Conservation (phyloP, 1,139 yeast genomes). For the Kodamaea suecica region DNA sequence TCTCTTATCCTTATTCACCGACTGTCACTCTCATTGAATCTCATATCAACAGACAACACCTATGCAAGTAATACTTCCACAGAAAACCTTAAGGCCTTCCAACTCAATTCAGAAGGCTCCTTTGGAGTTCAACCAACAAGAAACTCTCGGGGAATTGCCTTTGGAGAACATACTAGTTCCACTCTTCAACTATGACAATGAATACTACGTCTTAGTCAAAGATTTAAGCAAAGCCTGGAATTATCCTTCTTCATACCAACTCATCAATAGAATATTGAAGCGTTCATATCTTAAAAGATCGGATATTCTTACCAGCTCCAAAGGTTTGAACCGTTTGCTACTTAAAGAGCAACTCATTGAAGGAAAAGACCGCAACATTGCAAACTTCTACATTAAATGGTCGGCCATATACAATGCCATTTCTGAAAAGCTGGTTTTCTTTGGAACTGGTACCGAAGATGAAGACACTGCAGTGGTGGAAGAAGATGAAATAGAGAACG, state of each 20-base stretch:
- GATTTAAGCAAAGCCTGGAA: constrained; percentile 38
- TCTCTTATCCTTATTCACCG: too few relatives aligned
- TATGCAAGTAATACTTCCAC: constrained; percentile 8
- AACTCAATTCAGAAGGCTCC: constrained; percentile 3
- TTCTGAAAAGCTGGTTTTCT: constrained; percentile 19
- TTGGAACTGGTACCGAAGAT: constrained; percentile 3
- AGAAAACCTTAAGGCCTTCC: constrained; percentile 1
- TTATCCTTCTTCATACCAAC: constrained; percentile 45
- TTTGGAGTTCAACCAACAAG: constrained; percentile 6
- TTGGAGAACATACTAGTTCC: constrained; percentile 10
- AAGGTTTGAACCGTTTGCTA: constrained; percentile 24
- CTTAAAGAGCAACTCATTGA: constrained; percentile 20
- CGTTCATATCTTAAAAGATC: constrained; percentile 19
- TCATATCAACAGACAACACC: too few relatives aligned
- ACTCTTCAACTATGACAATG: constrained; percentile 6
- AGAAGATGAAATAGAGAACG: constrained; percentile 6
- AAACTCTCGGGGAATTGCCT: constrained; percentile 3
- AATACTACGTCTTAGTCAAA: constrained; percentile 27
- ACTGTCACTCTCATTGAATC: too few relatives aligned
- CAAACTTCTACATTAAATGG: constrained; percentile 29
- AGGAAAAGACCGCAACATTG: constrained; percentile 16
- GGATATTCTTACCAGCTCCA: constrained; percentile 19
- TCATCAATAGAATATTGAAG: constrained; percentile 29
- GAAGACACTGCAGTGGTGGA: constrained; percentile 1
- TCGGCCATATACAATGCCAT: constrained; percentile 19